phyloP scores from a whole-genome alignment of 1,284 basidiomycete genomes.

The Cystobasidium pallidum region DNA sequence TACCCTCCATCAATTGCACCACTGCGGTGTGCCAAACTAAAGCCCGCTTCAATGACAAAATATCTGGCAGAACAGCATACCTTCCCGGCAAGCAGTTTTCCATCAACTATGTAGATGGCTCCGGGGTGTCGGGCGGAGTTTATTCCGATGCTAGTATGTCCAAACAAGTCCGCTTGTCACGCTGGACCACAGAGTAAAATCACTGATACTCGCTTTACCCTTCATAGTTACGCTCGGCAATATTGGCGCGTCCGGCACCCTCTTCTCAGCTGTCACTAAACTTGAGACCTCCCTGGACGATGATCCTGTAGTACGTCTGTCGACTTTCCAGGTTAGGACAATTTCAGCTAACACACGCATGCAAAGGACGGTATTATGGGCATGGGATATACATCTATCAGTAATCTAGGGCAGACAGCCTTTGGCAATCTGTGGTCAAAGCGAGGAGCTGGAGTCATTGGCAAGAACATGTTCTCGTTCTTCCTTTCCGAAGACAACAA shows the following conservation, averaged over 20 bases:
- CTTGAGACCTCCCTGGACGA: conserved; percentile 51
- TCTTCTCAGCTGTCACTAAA: conserved; percentile 55
- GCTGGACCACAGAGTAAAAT: not conserved
- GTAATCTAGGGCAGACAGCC: conserved; percentile 47
- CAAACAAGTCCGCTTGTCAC: not conserved
- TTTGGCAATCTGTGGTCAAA: conserved; percentile 58
- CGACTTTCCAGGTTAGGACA: not conserved
- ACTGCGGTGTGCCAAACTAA: conserved; percentile 50
- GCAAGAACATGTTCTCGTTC: conserved; percentile 60
- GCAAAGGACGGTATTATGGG: conserved; percentile 55
- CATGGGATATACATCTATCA: conserved; percentile 54
- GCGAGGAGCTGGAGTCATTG: conserved; percentile 4
- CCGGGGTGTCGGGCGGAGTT: conserved; percentile 61
- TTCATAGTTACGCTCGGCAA: conserved; percentile 52
- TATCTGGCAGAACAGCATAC: conserved; percentile 48
- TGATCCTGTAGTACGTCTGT: conserved; percentile 46
- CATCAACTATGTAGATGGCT: conserved; percentile 65
- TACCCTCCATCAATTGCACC: conserved; percentile 52
- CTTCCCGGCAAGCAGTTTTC: conserved; percentile 57
- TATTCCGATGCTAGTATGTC: conserved; percentile 62
- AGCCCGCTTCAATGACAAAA: conserved; percentile 50
- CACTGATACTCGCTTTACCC: not conserved
- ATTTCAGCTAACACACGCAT: not conserved
- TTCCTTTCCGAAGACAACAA: conserved; percentile 54
- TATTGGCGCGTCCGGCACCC: conserved; percentile 53